Evolutionary conservation across 2,329 filamentous ascomycete species (phyloP).

Genomic region (Monosporascus sp.): DNA sequence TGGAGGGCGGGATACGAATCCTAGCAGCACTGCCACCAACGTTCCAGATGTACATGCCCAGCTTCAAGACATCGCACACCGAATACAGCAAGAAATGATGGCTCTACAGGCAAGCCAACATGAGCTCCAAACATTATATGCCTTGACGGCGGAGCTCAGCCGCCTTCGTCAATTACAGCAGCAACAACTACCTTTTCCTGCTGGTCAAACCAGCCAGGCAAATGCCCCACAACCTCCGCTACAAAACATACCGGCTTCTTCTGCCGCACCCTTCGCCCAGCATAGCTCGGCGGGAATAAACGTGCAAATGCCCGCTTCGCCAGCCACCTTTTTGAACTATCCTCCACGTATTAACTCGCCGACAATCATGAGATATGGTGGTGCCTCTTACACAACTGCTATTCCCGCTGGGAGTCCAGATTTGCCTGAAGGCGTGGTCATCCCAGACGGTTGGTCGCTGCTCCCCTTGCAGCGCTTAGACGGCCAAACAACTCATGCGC

Average conservation of each 20-base stretch:
- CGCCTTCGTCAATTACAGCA: constrained; percentile 53
- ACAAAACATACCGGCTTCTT: not conserved
- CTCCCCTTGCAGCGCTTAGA: constrained; percentile 55
- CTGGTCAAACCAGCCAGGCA: constrained; percentile 12
- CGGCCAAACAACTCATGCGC: constrained; percentile 22
- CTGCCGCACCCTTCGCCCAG: not conserved
- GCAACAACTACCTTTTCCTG: constrained; percentile 18
- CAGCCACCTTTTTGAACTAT: constrained; percentile 16
- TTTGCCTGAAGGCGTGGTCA: constrained; percentile 57
- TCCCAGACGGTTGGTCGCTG: constrained; percentile 61
- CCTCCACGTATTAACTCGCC: constrained; percentile 34
- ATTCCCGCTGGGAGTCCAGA: constrained; percentile 58
- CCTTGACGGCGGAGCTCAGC: constrained; percentile 62
- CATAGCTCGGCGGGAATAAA: constrained; percentile 1
- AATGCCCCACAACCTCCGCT: constrained; percentile 9
- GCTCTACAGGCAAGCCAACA: constrained; percentile 58
- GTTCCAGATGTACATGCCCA: constrained; percentile 48
- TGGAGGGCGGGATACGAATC: not conserved
- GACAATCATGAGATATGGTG: constrained; percentile 43
- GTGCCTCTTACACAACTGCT: constrained; percentile 38
- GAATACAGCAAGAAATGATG: constrained; percentile 63
- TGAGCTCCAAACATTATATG: constrained; percentile 63
- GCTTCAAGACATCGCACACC: constrained; percentile 61
- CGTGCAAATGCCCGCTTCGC: constrained; percentile 11
- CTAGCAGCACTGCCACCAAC: constrained; percentile 7